Percentiles rank a stretch among this genome's conserved stretches.
Conservation (phyloP, 306 rosid genomes). For the Pyrus pyrifolia region DNA sequence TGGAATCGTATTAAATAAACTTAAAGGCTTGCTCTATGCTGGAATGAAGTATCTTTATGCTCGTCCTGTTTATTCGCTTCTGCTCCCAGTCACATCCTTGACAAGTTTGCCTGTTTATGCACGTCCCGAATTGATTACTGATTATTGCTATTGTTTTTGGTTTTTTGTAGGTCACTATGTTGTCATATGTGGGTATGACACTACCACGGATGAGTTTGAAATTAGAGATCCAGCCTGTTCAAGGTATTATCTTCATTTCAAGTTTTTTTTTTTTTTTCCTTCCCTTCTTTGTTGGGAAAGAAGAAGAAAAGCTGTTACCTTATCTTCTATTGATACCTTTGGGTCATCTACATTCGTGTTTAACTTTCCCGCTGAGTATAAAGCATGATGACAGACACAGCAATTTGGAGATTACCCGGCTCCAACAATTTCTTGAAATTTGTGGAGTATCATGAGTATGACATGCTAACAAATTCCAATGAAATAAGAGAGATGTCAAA, state of each 20-base stretch:
- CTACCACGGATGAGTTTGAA: conserved; percentile 84
- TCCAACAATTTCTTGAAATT: background rate
- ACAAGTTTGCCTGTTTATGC: background rate
- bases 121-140: background rate
- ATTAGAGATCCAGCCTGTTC: conserved; percentile 94
- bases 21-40: background rate
- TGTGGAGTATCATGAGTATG: background rate
- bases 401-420: background rate
- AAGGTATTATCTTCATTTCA: conserved; percentile 33
- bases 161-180: conserved; percentile 74
- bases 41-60: background rate
- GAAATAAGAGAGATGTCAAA: background rate
- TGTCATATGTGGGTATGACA: conserved; percentile 85
- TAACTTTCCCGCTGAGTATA: background rate
- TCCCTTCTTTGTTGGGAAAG: background rate
- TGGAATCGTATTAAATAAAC: background rate
- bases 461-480: background rate
- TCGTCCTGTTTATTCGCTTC: background rate
- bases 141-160: background rate
- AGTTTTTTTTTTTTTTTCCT: background rate
- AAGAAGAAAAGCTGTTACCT: background rate
- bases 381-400: background rate
- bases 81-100: background rate
- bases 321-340: background rate
- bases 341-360: background rate